These are phyloP conservation scores for Fusarium anthophilum DNA, from an alignment of 2,329 filamentous ascomycete genomes.

Conservation along the genomic window DNA sequence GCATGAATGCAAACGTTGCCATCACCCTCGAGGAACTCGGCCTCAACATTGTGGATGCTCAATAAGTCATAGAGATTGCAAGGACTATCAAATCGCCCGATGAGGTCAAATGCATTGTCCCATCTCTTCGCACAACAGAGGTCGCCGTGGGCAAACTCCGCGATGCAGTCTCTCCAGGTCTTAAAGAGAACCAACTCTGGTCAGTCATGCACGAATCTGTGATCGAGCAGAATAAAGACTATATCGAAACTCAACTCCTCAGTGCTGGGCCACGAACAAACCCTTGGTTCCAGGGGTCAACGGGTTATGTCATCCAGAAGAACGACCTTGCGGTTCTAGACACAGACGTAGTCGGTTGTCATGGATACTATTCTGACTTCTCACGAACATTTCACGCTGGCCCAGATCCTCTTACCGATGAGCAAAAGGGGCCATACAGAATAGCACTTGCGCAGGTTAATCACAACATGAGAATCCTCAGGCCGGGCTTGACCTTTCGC, in stretches of 20 bases:
- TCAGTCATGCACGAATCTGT: background rate
- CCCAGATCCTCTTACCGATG: background rate
- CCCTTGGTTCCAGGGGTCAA: constrained; percentile 5
- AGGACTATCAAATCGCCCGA: background rate
- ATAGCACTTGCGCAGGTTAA: background rate
- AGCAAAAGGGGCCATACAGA: background rate
- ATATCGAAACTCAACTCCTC: background rate
- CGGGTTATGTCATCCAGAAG: background rate
- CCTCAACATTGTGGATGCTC: background rate
- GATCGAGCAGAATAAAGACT: constrained; percentile 5
- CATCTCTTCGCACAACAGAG: background rate
- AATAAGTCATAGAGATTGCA: background rate
- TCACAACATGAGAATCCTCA: constrained; percentile 6
- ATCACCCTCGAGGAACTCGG: background rate
- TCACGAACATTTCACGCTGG: background rate
- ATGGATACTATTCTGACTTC: constrained; percentile 10
- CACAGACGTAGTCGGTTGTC: constrained; percentile 9
- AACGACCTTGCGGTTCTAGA: constrained; percentile 8
- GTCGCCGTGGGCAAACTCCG: background rate
- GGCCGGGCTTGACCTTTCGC: constrained; percentile 7
- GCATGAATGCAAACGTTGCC: constrained; percentile 1
- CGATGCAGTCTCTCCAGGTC: background rate
- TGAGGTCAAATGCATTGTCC: background rate
- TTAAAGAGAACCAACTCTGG: constrained; percentile 4
- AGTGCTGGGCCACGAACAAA: background rate